Evolutionary conservation across 2,329 filamentous ascomycete genomes (phyloP), one percentile per base, ranked within the genome.

Genomic region (Ascochyta rabiei): DNA sequence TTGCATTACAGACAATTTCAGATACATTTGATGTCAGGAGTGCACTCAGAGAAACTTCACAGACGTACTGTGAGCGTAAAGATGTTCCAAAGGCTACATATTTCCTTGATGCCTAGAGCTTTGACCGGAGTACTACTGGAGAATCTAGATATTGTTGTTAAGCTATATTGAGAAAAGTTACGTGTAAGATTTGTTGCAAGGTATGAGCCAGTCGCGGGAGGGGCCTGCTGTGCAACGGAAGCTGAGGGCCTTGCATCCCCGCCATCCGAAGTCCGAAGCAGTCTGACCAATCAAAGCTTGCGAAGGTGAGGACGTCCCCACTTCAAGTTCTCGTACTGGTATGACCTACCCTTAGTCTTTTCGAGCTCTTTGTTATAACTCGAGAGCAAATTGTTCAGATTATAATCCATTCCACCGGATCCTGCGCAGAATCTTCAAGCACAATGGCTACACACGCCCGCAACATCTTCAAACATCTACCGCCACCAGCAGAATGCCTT

Each of bases 401-500:
- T 21, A 24, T n/a, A 40, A 30, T 28, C 21, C 15, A 6, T 13
- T 9, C 8, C 16, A 6, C 12, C 37, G 6, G 2, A 38, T 12
- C 35, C 16, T 12, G 4, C 9, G 12, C 16, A 38, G 23, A 12
- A 8, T 19, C 12, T 37, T 4, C n/a, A n/a, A n/a, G 54, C 39
- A 31, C 39, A 31, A 66, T 67, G 63, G 35, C 62, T 2, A 51
- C 48, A 9, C 56, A 55, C 50, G 54, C 38, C 16, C 59, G 57
- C 48, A 65, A 50, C 39, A 56, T 67, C 33, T 63, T 65, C 30
- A 48, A 62, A 7, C 54, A 50, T 13, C 61, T 66, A 9, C 64
- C 64, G 15, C 64, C 64, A 3, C 64, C 63, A 31, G 64, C 63
- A 23, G 61, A 67, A 60, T 67, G 64, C 35, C 56, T 67, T 6